Evolutionary conservation across 306 rosid genomes (phyloP).

Genomic region (apple (Malus domestica)): ASM211411v1 NC_041791.1:27814001-27814500

Average conservation of each 20-base stretch:
- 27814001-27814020: constrained; percentile 61
- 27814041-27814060: constrained; percentile 1
- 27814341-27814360: neutral
- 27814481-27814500: neutral
- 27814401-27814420: neutral
- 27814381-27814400: neutral
- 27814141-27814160: neutral
- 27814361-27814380: neutral
- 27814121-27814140: neutral
- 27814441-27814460: neutral
- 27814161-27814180: neutral
- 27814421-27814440: neutral
- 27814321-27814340: neutral
- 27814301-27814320: neutral
- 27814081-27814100: neutral
- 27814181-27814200: neutral
- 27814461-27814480: neutral
- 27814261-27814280: neutral
- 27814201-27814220: neutral
- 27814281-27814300: neutral
- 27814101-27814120: neutral
- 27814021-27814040: constrained; percentile 30
- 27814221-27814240: neutral
- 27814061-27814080: neutral
- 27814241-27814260: neutral